Conservation (phyloP, 1,139 yeast genomes). For the Martiniozyma asiatica region DNA sequence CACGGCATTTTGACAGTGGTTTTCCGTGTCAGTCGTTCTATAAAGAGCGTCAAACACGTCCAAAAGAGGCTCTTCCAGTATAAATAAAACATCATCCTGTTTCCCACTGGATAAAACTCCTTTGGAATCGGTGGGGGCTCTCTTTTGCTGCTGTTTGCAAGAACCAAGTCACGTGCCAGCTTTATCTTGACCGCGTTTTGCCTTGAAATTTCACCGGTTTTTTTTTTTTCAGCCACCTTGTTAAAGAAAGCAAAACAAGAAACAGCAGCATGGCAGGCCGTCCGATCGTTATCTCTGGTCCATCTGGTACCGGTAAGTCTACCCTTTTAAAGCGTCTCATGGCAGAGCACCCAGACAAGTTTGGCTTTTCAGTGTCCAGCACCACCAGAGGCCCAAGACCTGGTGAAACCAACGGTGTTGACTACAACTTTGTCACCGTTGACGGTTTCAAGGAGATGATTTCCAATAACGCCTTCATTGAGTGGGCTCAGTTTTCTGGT, state of each 20-base stretch:
- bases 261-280: constrained; percentile 36
- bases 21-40: too few relatives aligned
- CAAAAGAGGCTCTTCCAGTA: too few relatives aligned
- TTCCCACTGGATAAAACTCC: too few relatives aligned
- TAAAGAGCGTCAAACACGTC: too few relatives aligned
- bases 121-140: too few relatives aligned
- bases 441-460: constrained; percentile 71
- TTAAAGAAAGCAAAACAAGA: too few relatives aligned
- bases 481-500: constrained; percentile 97
- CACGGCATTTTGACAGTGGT: background rate
- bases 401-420: constrained; percentile 83
- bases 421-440: constrained; percentile 75
- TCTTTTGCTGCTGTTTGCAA: too few relatives aligned
- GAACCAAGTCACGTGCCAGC: too few relatives aligned
- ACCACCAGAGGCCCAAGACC: constrained; percentile 88
- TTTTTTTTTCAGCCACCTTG: background rate
- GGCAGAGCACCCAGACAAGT: constrained; percentile 76
- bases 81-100: too few relatives aligned
- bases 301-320: constrained; percentile 95
- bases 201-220: too few relatives aligned
- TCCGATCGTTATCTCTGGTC: constrained; percentile 94
- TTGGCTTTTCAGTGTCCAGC: constrained; percentile 91
- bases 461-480: constrained; percentile 67
- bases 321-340: constrained; percentile 82
- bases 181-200: too few relatives aligned